Base-by-base conservation (phyloP, 768 basidiomycete genomes). In the Pisolithus albus region DNA sequence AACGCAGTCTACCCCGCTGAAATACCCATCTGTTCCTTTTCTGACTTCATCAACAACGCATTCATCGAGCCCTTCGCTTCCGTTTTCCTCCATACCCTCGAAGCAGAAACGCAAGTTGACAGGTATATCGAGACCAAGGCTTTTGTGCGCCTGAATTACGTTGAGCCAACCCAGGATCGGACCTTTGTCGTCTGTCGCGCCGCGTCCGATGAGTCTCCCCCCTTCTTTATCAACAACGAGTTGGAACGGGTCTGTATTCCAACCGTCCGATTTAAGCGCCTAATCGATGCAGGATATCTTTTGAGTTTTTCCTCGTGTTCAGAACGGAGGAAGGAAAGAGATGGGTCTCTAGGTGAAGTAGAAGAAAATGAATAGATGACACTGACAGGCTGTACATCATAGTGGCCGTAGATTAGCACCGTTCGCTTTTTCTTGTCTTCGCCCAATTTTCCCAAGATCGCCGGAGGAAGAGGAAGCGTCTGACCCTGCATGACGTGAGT, bases 11-110 rank as follows among this genome's bases (percentile, higher is more conserved):
- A 91, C 83, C 4, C 83, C 88, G 28, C 83, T 74, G 65, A 95
- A 92, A 75, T 82, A 93, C 15, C 81, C 79, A 47, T 75, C 55
- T 68, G 26, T 64, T 24, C 81, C 80, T 26, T 78, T 75, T 52
- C 77, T 70, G 8, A 78, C 78, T 73, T 94, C 90, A 36, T 73
- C 70, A 48, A 75, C 66, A 50, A 95, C 88, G 49, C 93, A 80
- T 19, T 88, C 84, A 59, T 94, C 92, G 5, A 95, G 78, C 0
- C 90, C 90, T 55, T 85, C 86, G 45, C 83, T 86, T 4, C 89
- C 90, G 52, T 78, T 83, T 71, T 95, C 93, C 66, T 97, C 93
- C 89, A 93, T 94, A 5, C 88, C 93, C 65, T 95, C 93, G 58
- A 95, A 92, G 75, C 87, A 86, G 72, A 87, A 84, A 57, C 80